These are phyloP conservation scores for Spinacia oleracea DNA, from an alignment of 179 eudicot species.

Conservation along the genomic window DNA sequence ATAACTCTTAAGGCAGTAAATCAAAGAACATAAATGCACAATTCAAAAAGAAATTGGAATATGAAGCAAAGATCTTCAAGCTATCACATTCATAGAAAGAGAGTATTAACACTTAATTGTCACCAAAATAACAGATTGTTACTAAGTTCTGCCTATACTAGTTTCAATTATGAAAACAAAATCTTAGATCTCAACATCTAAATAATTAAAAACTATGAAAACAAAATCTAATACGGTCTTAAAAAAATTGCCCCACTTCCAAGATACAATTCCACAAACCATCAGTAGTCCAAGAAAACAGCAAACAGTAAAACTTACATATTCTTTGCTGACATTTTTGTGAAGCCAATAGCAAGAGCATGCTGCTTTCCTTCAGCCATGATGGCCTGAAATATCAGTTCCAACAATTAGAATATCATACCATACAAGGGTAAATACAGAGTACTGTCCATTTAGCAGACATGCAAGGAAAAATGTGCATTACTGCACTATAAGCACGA, in stretches of 20 bases:
- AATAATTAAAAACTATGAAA: neutral
- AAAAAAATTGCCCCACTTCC: neutral
- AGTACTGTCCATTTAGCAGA: neutral
- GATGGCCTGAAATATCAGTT: constrained; percentile 62
- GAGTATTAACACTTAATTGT: neutral
- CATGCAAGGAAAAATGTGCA: neutral
- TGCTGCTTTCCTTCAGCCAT: constrained; percentile 99
- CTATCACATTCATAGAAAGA: too few species aligned
- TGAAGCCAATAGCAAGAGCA: constrained; percentile 98
- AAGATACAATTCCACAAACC: constrained; percentile 9
- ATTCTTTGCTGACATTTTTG: constrained; percentile 96
- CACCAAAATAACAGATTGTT: neutral
- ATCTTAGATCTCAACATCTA: neutral
- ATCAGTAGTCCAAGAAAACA: neutral
- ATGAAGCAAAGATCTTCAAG: neutral
- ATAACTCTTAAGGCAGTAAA: neutral
- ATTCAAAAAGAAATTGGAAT: neutral
- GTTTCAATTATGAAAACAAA: neutral
- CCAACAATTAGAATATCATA: constrained; percentile 20
- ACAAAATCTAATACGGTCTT: neutral
- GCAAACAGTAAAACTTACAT: constrained; percentile 61
- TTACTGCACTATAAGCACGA: neutral
- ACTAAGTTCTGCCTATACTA: neutral
- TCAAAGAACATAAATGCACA: neutral
- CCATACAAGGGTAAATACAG: neutral